Evolutionary conservation across 1,139 yeast species (phyloP).

Genomic region (Kodamaea sp.): DNA sequence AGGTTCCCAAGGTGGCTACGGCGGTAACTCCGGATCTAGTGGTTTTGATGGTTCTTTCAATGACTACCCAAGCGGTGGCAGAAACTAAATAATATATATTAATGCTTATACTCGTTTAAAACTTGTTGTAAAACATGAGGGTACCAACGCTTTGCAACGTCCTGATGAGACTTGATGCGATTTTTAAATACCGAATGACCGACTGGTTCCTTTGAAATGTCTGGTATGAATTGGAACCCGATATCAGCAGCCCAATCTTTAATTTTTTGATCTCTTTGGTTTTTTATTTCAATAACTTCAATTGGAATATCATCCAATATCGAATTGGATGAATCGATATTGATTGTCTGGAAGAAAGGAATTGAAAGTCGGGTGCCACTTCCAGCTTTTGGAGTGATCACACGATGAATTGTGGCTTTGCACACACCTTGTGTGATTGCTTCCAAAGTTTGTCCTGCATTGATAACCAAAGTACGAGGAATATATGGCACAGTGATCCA

Average conservation of each 20-base stretch:
- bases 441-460: slow-evolving; percentile 54
- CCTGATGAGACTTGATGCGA: slow-evolving; percentile 63
- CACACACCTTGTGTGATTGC: slow-evolving; percentile 53
- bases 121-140: slow-evolving; percentile 46
- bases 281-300: slow-evolving; percentile 29
- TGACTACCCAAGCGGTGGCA: slow-evolving; percentile 7
- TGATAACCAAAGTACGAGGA: slow-evolving; percentile 45
- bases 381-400: slow-evolving; percentile 51
- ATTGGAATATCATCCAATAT: slow-evolving; percentile 30
- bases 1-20: slow-evolving; percentile 1
- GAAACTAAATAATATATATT: slow-evolving; percentile 1
- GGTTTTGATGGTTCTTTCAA: slow-evolving; percentile 6
- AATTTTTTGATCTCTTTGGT: slow-evolving; percentile 37
- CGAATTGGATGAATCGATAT: slow-evolving; percentile 41
- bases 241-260: slow-evolving; percentile 41
- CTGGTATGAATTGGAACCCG: slow-evolving; percentile 50
- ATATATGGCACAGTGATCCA: slow-evolving; percentile 55
- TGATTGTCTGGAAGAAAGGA: slow-evolving; percentile 54
- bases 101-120: slow-evolving; percentile 13
- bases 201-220: slow-evolving; percentile 41
- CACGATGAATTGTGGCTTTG: slow-evolving; percentile 67
- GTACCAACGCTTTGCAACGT: slow-evolving; percentile 63
- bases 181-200: slow-evolving; percentile 63
- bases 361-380: slow-evolving; percentile 51
- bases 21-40: not conserved